phyloP scores from a whole-genome alignment of 257 asterid species.

The Capsicum chinense region DNA sequence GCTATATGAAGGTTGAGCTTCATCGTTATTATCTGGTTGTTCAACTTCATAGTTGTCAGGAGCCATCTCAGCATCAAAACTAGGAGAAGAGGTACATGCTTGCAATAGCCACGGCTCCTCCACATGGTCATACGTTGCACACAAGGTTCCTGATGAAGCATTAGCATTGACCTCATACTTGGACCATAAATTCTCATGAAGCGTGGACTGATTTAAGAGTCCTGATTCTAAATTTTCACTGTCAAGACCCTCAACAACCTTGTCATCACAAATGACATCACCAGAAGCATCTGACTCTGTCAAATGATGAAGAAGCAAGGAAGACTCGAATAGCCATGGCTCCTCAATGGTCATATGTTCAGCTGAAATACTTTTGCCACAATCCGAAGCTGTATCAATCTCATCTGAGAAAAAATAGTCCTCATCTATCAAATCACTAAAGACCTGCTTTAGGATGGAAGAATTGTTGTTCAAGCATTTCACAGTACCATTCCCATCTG shows the following conservation, averaged over 20 bases:
- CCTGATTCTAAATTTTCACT: constrained; percentile 43
- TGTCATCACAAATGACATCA: constrained; percentile 41
- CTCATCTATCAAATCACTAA: constrained; percentile 35
- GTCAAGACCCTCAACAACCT: constrained; percentile 38
- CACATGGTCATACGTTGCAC: constrained; percentile 46
- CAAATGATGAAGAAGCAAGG: constrained; percentile 44
- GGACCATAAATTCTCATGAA: constrained; percentile 35
- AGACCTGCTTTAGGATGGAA: constrained; percentile 47
- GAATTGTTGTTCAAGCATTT: constrained; percentile 49
- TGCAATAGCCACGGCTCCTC: constrained; percentile 96
- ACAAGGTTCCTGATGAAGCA: constrained; percentile 35
- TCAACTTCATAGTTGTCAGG: constrained; percentile 38
- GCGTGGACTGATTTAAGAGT: constrained; percentile 34
- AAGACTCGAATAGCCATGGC: constrained; percentile 79
- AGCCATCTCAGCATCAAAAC: constrained; percentile 38
- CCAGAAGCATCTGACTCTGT: constrained; percentile 44
- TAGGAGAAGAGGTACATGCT: constrained; percentile 35
- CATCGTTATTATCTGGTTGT: constrained; percentile 39
- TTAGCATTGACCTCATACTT: constrained; percentile 39
- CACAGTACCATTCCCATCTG: constrained; percentile 62
- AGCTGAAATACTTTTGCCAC: constrained; percentile 38
- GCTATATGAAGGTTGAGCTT: constrained; percentile 37
- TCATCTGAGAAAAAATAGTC: constrained; percentile 32
- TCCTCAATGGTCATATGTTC: constrained; percentile 63
- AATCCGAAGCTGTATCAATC: constrained; percentile 33